phyloP scores from a whole-genome alignment of 208 protist species.

The Angomonas deanei region DNA sequence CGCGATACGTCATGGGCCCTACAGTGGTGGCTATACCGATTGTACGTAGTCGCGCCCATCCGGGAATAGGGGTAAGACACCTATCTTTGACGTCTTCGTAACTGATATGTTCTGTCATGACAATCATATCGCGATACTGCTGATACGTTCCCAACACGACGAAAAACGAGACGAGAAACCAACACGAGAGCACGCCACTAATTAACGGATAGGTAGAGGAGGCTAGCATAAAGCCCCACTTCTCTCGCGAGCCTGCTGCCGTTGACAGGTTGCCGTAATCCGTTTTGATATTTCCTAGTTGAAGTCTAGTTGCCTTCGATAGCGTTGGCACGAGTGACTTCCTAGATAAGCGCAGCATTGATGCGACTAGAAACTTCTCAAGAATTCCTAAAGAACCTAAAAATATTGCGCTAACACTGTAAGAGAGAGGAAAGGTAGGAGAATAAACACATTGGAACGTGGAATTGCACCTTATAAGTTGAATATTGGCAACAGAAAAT shows the following conservation, averaged over 20 bases:
- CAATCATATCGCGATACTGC: constrained; percentile 82
- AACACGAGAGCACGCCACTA: constrained; percentile 28
- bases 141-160: constrained; percentile 58
- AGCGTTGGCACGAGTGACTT: constrained; percentile 71
- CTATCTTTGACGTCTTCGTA: constrained; percentile 88
- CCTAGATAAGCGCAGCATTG: too few relatives aligned
- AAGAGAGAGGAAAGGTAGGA: constrained; percentile 13
- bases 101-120: constrained; percentile 77
- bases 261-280: constrained; percentile 79
- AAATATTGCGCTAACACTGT: not conserved
- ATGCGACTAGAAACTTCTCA: not conserved
- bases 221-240: constrained; percentile 82
- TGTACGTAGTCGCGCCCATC: constrained; percentile 67
- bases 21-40: constrained; percentile 52
- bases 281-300: constrained; percentile 86
- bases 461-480: too few relatives aligned
- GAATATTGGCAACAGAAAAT: too few relatives aligned
- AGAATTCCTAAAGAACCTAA: not conserved
- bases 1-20: constrained; percentile 70
- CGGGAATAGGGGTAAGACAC: constrained; percentile 84
- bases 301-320: constrained; percentile 81
- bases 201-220: constrained; percentile 60
- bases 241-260: constrained; percentile 79
- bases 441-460: too few relatives aligned
- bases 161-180: constrained; percentile 27